Conservation (phyloP, 345 rosid genomes). For the Capsella bursapastoris region DNA sequence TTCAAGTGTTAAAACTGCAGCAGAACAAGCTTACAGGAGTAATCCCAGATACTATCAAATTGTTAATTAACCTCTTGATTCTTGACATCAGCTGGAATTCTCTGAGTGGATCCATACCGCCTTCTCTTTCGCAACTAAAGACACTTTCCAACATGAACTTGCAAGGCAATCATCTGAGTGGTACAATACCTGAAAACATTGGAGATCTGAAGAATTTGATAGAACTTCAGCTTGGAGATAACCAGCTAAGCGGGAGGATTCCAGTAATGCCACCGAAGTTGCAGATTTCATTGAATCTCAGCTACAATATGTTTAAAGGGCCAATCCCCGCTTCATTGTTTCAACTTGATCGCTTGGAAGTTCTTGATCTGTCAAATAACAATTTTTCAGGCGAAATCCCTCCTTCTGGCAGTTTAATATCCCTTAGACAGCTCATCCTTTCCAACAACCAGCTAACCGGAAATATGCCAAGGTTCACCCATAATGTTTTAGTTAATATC, state of each 20-base stretch:
- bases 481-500: conserved; percentile 30
- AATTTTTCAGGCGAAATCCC: conserved; percentile 62
- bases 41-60: conserved; percentile 51
- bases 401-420: conserved; percentile 13
- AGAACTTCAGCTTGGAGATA: conserved; percentile 76
- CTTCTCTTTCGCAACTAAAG: conserved; percentile 52
- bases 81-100: conserved; percentile 65
- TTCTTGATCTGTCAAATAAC: conserved; percentile 80
- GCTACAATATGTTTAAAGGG: conserved; percentile 65
- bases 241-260: conserved; percentile 58
- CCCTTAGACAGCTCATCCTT: conserved; percentile 62
- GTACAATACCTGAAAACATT: conserved; percentile 60
- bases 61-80: conserved; percentile 40
- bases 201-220: conserved; percentile 46
- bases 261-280: conserved; percentile 61
- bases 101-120: conserved; percentile 64
- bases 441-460: conserved; percentile 68
- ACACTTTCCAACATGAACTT: conserved; percentile 51
- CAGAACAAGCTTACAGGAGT: conserved; percentile 57
- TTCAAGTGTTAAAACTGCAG: conserved; percentile 68
- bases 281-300: conserved; percentile 80
- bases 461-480: conserved; percentile 44
- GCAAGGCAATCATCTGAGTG: conserved; percentile 61
- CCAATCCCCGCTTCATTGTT: conserved; percentile 50
- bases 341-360: conserved; percentile 53